Evolutionary conservation across 352 stramenopile species (phyloP).

Genomic region (Globisporangium megalacanthum): DNA sequence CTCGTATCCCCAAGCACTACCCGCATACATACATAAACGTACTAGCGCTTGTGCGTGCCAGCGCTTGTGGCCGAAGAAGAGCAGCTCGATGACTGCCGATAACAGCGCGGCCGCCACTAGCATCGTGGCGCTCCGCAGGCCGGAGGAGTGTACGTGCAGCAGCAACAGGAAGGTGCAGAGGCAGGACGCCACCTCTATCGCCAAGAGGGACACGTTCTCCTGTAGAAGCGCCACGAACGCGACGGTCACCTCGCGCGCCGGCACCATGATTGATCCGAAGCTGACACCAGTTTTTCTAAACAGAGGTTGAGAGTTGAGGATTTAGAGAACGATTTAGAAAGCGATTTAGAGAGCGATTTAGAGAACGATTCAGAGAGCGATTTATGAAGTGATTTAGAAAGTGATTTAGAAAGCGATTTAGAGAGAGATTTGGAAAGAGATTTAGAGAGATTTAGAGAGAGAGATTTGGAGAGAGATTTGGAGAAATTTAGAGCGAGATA

Average conservation of each 20-base stretch:
- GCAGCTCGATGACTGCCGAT: slow-evolving; percentile 48
- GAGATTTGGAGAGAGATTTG: too few species aligned
- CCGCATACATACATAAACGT: slow-evolving; percentile 1
- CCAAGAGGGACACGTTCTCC: slow-evolving; percentile 71
- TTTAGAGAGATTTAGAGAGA: too few species aligned
- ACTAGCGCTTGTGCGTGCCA: slow-evolving; percentile 71
- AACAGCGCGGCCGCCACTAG: slow-evolving; percentile 42
- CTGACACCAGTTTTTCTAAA: too few species aligned
- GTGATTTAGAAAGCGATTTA: too few species aligned
- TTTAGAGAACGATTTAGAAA: too few species aligned
- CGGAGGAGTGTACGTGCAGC: slow-evolving; percentile 73
- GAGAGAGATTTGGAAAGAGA: too few species aligned
- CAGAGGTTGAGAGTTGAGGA: too few species aligned
- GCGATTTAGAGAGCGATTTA: too few species aligned
- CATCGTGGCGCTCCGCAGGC: slow-evolving; percentile 68
- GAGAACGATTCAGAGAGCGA: too few species aligned
- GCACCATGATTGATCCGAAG: slow-evolving; percentile 14
- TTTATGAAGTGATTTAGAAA: too few species aligned
- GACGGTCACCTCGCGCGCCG: slow-evolving; percentile 51
- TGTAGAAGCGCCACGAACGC: slow-evolving; percentile 64
- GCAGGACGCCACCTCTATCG: slow-evolving; percentile 51
- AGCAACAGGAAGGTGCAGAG: slow-evolving; percentile 62
- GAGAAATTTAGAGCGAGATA: too few species aligned
- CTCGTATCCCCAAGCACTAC: not conserved
- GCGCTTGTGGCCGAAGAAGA: slow-evolving; percentile 57